Base-by-base conservation (phyloP, 306 rosid species). In the Castanea crenata region DNA sequence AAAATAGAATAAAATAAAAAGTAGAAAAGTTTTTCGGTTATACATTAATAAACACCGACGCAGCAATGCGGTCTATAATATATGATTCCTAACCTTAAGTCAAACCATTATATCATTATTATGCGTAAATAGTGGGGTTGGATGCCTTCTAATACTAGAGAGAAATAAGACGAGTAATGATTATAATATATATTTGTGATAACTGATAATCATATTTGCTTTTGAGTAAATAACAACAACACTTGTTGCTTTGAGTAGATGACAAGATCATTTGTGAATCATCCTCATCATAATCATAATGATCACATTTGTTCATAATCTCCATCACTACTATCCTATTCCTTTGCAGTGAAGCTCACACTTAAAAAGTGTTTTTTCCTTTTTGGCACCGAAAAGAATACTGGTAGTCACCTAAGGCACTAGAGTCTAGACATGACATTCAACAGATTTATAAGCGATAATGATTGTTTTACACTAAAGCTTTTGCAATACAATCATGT, bases 111-210 rank as follows among this genome's bases (percentile, higher is more conserved):
- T 38, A 72, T 63, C 57, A 71, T 83, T 49, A 23, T 31, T 49
- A 23, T 31, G 20, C 16, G 15, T 29, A 74, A 3, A 65, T 18
- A 31, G 55, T 67, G 58, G 58, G 29, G 67, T 67, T 38, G 71
- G 82, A 78, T 29, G 35, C 76, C 64, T 78, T 82, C 86, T 57
- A 77, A 78, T 58, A 29, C 51, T 44, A 62, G 51, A 21, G 73
- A 16, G 35, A 62, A 62, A 79, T 75, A 74, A 80, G 81, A 75
- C 16, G 20, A 38, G 65, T 52, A 44, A 83, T 59, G 18, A 70
- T 44, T 4, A 59, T 54, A 68, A 59, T 54, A 68, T 20, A 69
- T 54, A 68, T 58, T 25, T 62, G 68, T 12, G 19, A 62, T 27
- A 32, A 25, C 38, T 27, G 13, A 3, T 16, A 27, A 62, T 62